These are phyloP conservation scores for Aspergillus kassunensis DNA, from an alignment of 495 filamentous ascomycete species.

Conservation along the genomic window DNA sequence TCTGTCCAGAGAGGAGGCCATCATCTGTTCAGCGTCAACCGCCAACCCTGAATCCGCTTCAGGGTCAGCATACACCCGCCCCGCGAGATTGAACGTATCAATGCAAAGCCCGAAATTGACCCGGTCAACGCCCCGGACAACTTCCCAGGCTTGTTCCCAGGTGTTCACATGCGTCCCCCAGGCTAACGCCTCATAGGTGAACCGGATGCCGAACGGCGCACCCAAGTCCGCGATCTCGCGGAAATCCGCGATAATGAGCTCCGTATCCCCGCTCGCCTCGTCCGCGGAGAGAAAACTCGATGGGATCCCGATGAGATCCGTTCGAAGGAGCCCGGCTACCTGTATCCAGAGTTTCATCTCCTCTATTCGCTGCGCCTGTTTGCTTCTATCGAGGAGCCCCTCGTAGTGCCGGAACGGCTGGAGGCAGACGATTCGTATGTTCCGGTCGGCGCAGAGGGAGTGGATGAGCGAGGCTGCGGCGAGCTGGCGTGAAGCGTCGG, in stretches of 20 bases:
- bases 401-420: conserved; percentile 74
- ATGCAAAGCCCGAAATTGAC: conserved; percentile 70
- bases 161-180: conserved; percentile 63
- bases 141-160: conserved; percentile 63
- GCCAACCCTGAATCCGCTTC: conserved; percentile 44
- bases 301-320: not conserved
- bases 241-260: not conserved
- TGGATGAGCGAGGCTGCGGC: conserved; percentile 32
- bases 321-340: not conserved
- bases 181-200: conserved; percentile 65
- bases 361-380: conserved; percentile 49
- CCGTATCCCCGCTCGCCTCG: not conserved
- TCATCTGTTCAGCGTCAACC: conserved; percentile 36
- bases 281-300: not conserved
- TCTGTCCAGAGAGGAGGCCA: no score
- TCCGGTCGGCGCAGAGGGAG: conserved; percentile 15
- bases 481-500: not conserved
- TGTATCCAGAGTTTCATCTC: not conserved
- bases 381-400: conserved; percentile 55
- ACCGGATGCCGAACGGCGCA: conserved; percentile 46
- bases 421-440: conserved; percentile 46
- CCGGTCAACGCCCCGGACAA: conserved; percentile 57
- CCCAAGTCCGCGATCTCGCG: conserved; percentile 54
- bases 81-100: conserved; percentile 74
- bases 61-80: conserved; percentile 65